phyloP scores from a whole-genome alignment of 805 yeast species.

The Myxozyma neotropica region DNA sequence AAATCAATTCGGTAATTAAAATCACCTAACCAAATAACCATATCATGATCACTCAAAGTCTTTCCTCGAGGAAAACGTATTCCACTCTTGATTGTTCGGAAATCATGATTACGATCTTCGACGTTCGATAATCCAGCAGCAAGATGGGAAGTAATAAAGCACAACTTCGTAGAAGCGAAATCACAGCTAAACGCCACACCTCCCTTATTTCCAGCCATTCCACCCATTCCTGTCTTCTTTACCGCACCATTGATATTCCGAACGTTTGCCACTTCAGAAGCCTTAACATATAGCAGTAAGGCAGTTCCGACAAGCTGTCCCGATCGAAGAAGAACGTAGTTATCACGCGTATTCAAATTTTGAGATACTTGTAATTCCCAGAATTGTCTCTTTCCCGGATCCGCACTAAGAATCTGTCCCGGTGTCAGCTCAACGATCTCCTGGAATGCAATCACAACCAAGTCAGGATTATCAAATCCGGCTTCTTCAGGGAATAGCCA shows the following conservation, averaged over 20 bases:
- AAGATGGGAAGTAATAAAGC: constrained; percentile 85
- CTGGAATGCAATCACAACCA: constrained; percentile 89
- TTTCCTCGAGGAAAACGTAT: constrained; percentile 77
- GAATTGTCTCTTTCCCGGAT: constrained; percentile 68
- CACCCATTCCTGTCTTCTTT: constrained; percentile 94
- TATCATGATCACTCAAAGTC: constrained; percentile 78
- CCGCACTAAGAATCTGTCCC: constrained; percentile 84
- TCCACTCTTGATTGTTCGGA: constrained; percentile 71
- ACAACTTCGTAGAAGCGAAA: constrained; percentile 76
- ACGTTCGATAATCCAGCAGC: constrained; percentile 88
- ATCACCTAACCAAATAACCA: constrained; percentile 93
- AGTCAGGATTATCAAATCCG: constrained; percentile 58
- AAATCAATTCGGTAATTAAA: constrained; percentile 78
- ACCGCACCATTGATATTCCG: constrained; percentile 92
- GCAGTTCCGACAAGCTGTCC: constrained; percentile 92
- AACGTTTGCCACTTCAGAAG: constrained; percentile 58
- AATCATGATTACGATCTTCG: constrained; percentile 85
- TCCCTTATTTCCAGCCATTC: constrained; percentile 96
- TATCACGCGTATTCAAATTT: constrained; percentile 61
- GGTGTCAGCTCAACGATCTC: constrained; percentile 93
- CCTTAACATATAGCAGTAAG: constrained; percentile 67
- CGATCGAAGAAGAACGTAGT: constrained; percentile 70
- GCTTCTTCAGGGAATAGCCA: constrained; percentile 79
- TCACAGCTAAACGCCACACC: constrained; percentile 90
- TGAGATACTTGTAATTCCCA: constrained; percentile 75